phyloP scores from a whole-genome alignment of 495 filamentous ascomycete species.

The Aspergillus campestris region DNA sequence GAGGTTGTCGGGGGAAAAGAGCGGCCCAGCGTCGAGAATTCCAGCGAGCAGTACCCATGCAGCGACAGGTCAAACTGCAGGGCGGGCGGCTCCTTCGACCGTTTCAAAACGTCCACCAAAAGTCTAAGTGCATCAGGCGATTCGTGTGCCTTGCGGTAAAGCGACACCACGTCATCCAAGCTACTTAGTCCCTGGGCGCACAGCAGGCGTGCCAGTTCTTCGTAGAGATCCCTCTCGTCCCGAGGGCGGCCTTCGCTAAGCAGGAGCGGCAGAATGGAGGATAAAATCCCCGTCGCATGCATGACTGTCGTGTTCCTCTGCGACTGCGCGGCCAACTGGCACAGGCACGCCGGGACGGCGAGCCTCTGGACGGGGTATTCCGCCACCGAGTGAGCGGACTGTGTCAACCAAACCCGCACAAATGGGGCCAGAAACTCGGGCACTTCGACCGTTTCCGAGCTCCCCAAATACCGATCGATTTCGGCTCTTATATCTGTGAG shows the following conservation, averaged over 20 bases:
- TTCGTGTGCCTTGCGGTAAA: slow-evolving; percentile 58
- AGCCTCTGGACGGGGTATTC: slow-evolving; percentile 22
- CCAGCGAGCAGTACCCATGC: slow-evolving; percentile 80
- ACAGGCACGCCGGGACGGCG: slow-evolving; percentile 33
- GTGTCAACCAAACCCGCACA: slow-evolving; percentile 33
- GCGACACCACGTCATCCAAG: slow-evolving; percentile 68
- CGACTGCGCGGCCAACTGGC: slow-evolving; percentile 46
- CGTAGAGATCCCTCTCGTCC: slow-evolving; percentile 48
- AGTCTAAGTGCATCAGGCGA: slow-evolving; percentile 60
- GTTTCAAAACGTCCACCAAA: slow-evolving; percentile 61
- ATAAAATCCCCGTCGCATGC: slow-evolving; percentile 70
- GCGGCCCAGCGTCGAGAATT: slow-evolving; percentile 72
- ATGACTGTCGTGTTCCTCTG: slow-evolving; percentile 67
- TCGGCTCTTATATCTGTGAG: slow-evolving; percentile 18
- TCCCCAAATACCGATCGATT: slow-evolving; percentile 28
- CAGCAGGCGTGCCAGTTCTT: slow-evolving; percentile 35
- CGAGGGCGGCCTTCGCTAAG: slow-evolving; percentile 44
- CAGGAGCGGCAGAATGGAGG: slow-evolving; percentile 58
- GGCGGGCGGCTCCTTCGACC: slow-evolving; percentile 66
- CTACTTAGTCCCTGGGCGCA: slow-evolving; percentile 54
- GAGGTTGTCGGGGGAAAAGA: slow-evolving; percentile 70
- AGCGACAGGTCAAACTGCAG: slow-evolving; percentile 91
- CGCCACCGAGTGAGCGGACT: slow-evolving; percentile 17
- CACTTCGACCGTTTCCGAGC: slow-evolving; percentile 35
- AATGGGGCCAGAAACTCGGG: slow-evolving; percentile 33